Conservation (phyloP, 2,329 filamentous ascomycete genomes). For the Graphium sp. region DNA sequence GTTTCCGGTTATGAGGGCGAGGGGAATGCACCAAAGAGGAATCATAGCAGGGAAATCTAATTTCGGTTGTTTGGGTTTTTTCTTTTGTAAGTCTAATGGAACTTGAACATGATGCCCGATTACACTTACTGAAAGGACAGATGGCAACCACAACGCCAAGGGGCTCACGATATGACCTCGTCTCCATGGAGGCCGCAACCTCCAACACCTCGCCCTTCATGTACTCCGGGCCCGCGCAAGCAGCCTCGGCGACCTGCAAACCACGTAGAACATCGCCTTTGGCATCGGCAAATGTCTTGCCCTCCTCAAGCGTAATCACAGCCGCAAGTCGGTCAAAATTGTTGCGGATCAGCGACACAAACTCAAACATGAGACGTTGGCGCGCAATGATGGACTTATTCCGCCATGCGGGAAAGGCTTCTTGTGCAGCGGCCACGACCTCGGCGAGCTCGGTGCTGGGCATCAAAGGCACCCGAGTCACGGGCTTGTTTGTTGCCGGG, state of each 20-base stretch:
- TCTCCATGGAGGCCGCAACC: slow-evolving; percentile 74
- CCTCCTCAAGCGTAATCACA: slow-evolving; percentile 63
- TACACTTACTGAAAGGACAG: slow-evolving; percentile 54
- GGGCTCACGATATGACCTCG: slow-evolving; percentile 57
- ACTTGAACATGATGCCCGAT: too few relatives aligned
- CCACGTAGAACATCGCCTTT: slow-evolving; percentile 59
- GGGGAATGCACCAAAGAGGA: slow-evolving; percentile 8
- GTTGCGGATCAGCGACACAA: slow-evolving; percentile 54
- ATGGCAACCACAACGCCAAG: slow-evolving; percentile 63
- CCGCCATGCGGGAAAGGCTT: slow-evolving; percentile 53
- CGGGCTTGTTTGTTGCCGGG: slow-evolving; percentile 63
- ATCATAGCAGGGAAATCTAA: slow-evolving; percentile 9
- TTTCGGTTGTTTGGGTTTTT: too few relatives aligned
- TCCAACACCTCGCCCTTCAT: slow-evolving; percentile 61
- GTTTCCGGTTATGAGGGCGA: slow-evolving; percentile 7
- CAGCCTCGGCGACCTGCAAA: slow-evolving; percentile 60
- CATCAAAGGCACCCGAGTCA: slow-evolving; percentile 61
- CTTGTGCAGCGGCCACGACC: slow-evolving; percentile 51
- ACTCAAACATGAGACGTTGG: slow-evolving; percentile 67
- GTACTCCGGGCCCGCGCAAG: slow-evolving; percentile 56
- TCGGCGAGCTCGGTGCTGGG: slow-evolving; percentile 53
- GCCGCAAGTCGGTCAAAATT: slow-evolving; percentile 64
- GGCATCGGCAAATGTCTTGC: slow-evolving; percentile 63
- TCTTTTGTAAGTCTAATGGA: too few relatives aligned
- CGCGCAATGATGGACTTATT: slow-evolving; percentile 47